Evolutionary conservation across 495 filamentous ascomycete species (phyloP).

Genomic region (Penicillium canariense): DNA sequence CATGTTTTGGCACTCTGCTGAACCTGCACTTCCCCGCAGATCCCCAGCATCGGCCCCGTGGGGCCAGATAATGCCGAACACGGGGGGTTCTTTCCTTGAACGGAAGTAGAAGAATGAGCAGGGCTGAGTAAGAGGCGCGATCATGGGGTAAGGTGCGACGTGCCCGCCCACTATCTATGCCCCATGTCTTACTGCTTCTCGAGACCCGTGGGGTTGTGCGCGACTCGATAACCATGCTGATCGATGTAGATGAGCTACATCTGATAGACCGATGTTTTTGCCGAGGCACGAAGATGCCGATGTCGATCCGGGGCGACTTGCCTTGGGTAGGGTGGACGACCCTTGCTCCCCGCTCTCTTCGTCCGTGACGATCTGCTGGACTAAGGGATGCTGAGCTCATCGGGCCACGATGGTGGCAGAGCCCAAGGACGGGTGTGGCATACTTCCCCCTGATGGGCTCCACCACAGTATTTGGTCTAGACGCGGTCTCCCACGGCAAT

Average conservation of each 20-base stretch:
- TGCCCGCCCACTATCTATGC: neutral
- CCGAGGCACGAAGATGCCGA: neutral
- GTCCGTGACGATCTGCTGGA: slow-evolving; percentile 22
- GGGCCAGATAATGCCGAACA: neutral
- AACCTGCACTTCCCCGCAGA: neutral
- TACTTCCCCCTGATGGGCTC: slow-evolving; percentile 24
- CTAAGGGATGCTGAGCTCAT: slow-evolving; percentile 8
- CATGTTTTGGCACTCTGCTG: neutral
- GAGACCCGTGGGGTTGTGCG: slow-evolving; percentile 25
- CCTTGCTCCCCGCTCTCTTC: slow-evolving; percentile 14
- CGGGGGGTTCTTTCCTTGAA: neutral
- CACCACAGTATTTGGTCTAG: slow-evolving; percentile 18
- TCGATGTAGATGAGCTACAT: slow-evolving; percentile 29
- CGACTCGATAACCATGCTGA: slow-evolving; percentile 29
- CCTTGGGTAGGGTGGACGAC: slow-evolving; percentile 24
- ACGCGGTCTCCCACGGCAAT: slow-evolving; percentile 21
- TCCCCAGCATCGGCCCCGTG: slow-evolving; percentile 5
- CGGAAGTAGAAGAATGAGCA: slow-evolving; percentile 2
- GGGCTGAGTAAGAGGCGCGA: neutral
- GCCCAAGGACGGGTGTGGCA: neutral
- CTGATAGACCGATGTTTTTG: neutral
- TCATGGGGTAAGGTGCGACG: neutral
- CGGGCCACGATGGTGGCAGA: no score
- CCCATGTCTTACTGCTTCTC: slow-evolving; percentile 10
- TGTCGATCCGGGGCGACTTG: slow-evolving; percentile 5